Conservation (phyloP, 495 filamentous ascomycete genomes). For the Penicillium salamii region DNA sequence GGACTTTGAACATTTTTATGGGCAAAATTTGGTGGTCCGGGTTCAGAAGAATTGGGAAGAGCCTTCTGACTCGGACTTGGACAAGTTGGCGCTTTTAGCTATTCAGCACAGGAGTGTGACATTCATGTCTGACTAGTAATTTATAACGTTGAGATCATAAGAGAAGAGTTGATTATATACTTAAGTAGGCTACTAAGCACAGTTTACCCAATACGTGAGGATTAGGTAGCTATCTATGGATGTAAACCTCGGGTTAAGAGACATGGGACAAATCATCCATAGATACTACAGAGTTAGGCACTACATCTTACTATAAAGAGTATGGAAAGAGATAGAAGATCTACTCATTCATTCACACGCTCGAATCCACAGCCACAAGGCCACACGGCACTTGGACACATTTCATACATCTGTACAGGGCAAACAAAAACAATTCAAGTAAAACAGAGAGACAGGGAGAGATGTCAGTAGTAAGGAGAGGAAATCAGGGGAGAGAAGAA, state of each 20-base stretch:
- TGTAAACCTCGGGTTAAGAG: too few relatives aligned
- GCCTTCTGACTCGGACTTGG: conserved; percentile 3
- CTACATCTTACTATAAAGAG: neutral
- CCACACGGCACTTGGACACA: conserved; percentile 6
- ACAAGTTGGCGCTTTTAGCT: conserved; percentile 5
- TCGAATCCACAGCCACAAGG: conserved; percentile 17
- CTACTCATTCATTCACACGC: conserved; percentile 21
- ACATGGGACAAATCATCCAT: too few relatives aligned
- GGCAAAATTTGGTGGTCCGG: neutral
- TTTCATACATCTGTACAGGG: conserved; percentile 38
- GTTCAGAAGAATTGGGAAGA: neutral
- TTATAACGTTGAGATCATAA: neutral
- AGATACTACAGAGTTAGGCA: too few relatives aligned
- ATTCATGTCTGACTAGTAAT: neutral
- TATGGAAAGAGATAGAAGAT: conserved; percentile 6
- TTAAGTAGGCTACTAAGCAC: too few relatives aligned
- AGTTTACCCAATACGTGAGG: too few relatives aligned
- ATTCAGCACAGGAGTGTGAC: conserved; percentile 2
- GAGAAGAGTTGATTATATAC: too few relatives aligned
- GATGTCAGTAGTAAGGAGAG: conserved; percentile 12
- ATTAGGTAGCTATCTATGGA: too few relatives aligned
- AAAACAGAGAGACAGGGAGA: conserved; percentile 13
- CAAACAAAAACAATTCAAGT: conserved; percentile 13
- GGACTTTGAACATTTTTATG: conserved; percentile 3
- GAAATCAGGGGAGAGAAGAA: conserved; percentile 16